Base-by-base conservation (phyloP, 257 asterid species). In the Vinca minor region DNA sequence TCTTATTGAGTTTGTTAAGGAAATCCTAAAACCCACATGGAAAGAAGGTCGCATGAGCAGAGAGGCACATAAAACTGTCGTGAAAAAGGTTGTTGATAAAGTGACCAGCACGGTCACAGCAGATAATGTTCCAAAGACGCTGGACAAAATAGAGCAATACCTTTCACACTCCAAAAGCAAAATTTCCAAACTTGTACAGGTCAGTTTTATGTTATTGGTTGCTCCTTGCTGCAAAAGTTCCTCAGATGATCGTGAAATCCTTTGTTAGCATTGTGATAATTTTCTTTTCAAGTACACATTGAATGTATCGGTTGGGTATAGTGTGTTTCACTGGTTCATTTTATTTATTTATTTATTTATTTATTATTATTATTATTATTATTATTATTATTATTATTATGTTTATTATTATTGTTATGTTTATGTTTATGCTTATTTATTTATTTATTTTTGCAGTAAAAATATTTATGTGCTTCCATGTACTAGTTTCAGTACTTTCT, bases 61-160 rank as follows among this genome's bases (percentile, higher is more conserved):
- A 71, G 99, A 93, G 4, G 94, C 71, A 49, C 96, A 93, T 80
- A 93, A 93, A 74, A 86, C 84, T 65, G 73, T 93, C 42, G 99
- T 93, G 82, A 93, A 84, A 78, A 93, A 85, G 80, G 96, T 85
- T 81, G 99, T 93, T 59, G 97, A 92, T 77, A 92, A 92, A 78
- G 90, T 93, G 69, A 84, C 84, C 3, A 56, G 87, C 63, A 72
- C 97, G 20, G 75, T 87, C 62, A 95, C 74, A 75, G 79, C 65
- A 17, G 94, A 83, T 35, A 91, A 87, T 62, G 59, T 89, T 63
- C 98, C 98, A 8, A 87, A 77, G 81, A 82, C 91, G 1, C 93
- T 77, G 79, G 96, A 89, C 13, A 89, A 81, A 71, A 68, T 76
- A 25, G 96, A 87, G 59, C 98, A 82, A 60, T 93, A 87, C 72